These are phyloP conservation scores for Heliosperma pusillum DNA, from an alignment of 148 eudicot species.

Conservation along the genomic window DNA sequence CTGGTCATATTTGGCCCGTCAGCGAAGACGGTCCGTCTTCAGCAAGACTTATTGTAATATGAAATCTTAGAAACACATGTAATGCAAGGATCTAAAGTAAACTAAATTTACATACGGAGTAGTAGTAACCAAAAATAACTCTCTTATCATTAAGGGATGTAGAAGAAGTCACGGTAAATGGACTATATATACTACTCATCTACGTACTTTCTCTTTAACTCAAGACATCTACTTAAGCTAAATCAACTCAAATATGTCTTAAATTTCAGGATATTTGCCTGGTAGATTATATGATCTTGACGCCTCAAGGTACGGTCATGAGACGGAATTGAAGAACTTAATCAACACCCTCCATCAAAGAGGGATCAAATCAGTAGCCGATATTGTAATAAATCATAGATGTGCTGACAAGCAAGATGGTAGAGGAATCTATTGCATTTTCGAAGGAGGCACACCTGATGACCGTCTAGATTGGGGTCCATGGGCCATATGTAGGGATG, in stretches of 20 bases:
- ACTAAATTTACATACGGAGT: too few relatives aligned
- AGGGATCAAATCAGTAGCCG: slow-evolving; percentile 56
- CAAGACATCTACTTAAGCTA: too few relatives aligned
- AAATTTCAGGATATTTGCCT: slow-evolving; percentile 35
- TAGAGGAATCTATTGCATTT: slow-evolving; percentile 55
- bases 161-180: too few relatives aligned
- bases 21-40: too few relatives aligned
- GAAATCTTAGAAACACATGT: too few relatives aligned
- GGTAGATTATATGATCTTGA: slow-evolving; percentile 61
- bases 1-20: too few relatives aligned
- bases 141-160: too few relatives aligned
- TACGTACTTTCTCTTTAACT: too few relatives aligned
- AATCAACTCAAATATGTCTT: background rate
- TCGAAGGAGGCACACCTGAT: slow-evolving; percentile 62
- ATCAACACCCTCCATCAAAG: slow-evolving; percentile 41
- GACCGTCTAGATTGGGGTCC: slow-evolving; percentile 77
- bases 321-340: slow-evolving; percentile 31
- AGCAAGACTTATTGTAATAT: too few relatives aligned
- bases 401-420: slow-evolving; percentile 33
- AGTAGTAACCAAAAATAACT: too few relatives aligned
- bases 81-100: too few relatives aligned
- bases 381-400: slow-evolving; percentile 59
- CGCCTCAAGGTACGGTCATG: slow-evolving; percentile 47
- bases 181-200: too few relatives aligned
- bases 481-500: slow-evolving; percentile 50